A percentile compares a stretch with the other conserved stretches of the same genome.
Conservation (phyloP, 2,329 filamentous ascomycete species). For the Acrocalymma vagum region DNA sequence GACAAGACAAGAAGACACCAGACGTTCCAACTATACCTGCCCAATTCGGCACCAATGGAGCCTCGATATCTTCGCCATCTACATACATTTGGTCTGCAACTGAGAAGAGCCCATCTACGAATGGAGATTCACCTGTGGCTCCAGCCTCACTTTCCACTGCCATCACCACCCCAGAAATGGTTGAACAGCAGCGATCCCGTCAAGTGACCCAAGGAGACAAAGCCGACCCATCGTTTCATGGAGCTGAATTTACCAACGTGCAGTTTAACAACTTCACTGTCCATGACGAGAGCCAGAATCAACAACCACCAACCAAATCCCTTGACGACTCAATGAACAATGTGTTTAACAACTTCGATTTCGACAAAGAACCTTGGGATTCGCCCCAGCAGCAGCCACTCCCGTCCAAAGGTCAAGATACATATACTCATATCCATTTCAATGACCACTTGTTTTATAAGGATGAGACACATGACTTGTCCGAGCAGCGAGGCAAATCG, state of each 20-base stretch:
- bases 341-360: too few relatives aligned
- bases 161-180: slow-evolving; percentile 1
- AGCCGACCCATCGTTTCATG: background rate
- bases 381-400: too few relatives aligned
- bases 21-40: slow-evolving; percentile 44
- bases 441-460: too few relatives aligned
- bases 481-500: too few relatives aligned
- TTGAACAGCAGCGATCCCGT: background rate
- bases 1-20: slow-evolving; percentile 33
- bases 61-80: slow-evolving; percentile 23
- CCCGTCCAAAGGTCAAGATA: too few relatives aligned
- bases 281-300: too few relatives aligned
- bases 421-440: too few relatives aligned
- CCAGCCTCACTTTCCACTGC: slow-evolving; percentile 8
- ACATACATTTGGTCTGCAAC: slow-evolving; percentile 35
- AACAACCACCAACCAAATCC: too few relatives aligned
- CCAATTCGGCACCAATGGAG: slow-evolving; percentile 24
- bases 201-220: background rate
- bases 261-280: background rate
- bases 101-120: slow-evolving; percentile 23
- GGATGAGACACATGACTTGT: too few relatives aligned
- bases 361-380: too few relatives aligned
- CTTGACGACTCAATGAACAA: too few relatives aligned
- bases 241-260: background rate
- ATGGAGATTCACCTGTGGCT: slow-evolving; percentile 17